Conservation (phyloP, 2,329 filamentous ascomycete genomes). For the Lecanicillium sp. region DNA sequence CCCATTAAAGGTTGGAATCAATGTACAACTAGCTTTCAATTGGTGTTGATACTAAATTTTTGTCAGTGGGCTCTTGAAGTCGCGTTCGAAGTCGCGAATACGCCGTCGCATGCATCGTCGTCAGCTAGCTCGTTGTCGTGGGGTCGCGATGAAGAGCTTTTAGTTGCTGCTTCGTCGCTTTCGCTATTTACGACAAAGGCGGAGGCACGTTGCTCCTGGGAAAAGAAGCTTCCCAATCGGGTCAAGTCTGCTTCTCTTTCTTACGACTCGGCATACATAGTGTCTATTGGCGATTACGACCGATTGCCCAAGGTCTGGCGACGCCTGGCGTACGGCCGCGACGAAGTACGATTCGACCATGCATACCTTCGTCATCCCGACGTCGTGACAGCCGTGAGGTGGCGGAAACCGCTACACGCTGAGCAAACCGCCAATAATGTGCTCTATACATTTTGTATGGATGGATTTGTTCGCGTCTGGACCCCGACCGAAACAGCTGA, state of each 20-base stretch:
- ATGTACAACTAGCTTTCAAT: constrained; percentile 2
- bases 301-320: constrained; percentile 89
- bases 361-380: constrained; percentile 81
- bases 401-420: constrained; percentile 70
- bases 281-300: constrained; percentile 71
- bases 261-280: constrained; percentile 80
- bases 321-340: constrained; percentile 71
- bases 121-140: constrained; percentile 61
- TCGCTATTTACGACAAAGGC: constrained; percentile 55
- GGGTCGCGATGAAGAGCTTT: constrained; percentile 77
- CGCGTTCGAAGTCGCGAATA: constrained; percentile 47
- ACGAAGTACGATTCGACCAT: constrained; percentile 82
- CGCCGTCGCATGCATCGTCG: constrained; percentile 16
- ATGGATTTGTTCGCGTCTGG: constrained; percentile 79
- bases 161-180: constrained; percentile 65
- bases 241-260: constrained; percentile 72
- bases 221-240: constrained; percentile 62
- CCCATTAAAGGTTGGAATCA: constrained; percentile 57
- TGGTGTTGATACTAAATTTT: background rate
- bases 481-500: constrained; percentile 65
- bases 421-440: constrained; percentile 80
- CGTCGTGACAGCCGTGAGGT: constrained; percentile 74
- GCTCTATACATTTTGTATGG: constrained; percentile 80
- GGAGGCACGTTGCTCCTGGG: constrained; percentile 59
- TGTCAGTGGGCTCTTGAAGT: constrained; percentile 57